Conservation (phyloP, 257 asterid species). For the Primulina huaijiensis region DNA sequence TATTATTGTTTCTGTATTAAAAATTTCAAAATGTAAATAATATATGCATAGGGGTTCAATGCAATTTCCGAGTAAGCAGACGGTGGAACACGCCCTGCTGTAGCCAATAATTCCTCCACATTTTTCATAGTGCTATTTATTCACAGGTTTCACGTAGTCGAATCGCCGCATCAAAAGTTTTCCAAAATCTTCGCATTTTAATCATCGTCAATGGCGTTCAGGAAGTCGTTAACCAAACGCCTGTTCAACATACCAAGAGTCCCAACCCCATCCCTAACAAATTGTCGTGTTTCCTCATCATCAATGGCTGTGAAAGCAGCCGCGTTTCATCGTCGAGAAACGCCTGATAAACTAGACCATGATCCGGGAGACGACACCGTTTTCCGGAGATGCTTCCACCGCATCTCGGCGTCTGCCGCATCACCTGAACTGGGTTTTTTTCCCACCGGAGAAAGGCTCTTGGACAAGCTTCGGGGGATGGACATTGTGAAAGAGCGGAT, state of each 20-base stretch:
- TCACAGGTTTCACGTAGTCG: conserved; percentile 8
- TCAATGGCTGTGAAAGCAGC: conserved; percentile 26
- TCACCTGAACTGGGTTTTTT: conserved; percentile 31
- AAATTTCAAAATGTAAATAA: too few species aligned
- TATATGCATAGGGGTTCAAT: background rate
- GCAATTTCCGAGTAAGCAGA: background rate
- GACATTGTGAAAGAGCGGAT: conserved; percentile 46
- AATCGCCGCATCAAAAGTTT: background rate
- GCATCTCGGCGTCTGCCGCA: conserved; percentile 23
- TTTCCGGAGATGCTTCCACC: conserved; percentile 48
- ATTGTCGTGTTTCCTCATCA: conserved; percentile 40
- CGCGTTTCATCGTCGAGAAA: background rate
- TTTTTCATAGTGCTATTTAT: conserved; percentile 18
- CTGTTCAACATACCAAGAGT: conserved; percentile 35
- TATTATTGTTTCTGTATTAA: too few species aligned
- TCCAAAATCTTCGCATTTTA: background rate
- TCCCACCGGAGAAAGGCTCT: conserved; percentile 37
- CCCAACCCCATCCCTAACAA: conserved; percentile 26
- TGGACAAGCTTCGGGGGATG: conserved; percentile 49
- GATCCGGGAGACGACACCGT: conserved; percentile 53
- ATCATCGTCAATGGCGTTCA: conserved; percentile 43
- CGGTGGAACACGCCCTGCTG: background rate
- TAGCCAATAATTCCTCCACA: background rate
- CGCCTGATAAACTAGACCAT: conserved; percentile 28
- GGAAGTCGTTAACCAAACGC: conserved; percentile 37